A percentile compares a stretch with the other conserved stretches of the same genome.
phyloP scores from a whole-genome alignment of 768 basidiomycete genomes.

The Tremella mesenterica region DNA sequence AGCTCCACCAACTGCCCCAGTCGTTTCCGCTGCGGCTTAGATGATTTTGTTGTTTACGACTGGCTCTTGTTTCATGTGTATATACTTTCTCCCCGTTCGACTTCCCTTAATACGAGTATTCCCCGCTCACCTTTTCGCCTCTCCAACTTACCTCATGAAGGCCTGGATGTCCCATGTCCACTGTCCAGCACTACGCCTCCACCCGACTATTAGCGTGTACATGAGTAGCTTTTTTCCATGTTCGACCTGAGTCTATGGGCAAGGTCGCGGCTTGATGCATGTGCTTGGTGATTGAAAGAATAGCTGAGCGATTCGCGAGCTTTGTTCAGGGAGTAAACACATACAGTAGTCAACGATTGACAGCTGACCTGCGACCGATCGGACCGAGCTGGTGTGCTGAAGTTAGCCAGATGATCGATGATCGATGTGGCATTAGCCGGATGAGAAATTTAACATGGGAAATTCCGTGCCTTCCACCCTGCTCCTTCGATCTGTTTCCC shows the following conservation, averaged over 20 bases:
- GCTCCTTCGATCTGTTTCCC: no score
- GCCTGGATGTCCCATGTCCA: constrained; percentile 1
- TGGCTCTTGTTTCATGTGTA: constrained; percentile 31
- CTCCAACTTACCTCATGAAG: not conserved
- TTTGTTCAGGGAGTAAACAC: no score
- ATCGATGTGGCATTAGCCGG: no score
- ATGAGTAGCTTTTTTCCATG: no score
- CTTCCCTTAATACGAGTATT: constrained; percentile 4
- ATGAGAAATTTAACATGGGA: no score
- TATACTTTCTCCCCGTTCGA: constrained; percentile 1
- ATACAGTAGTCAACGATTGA: not conserved
- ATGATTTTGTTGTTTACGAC: constrained; percentile 45
- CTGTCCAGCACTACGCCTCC: not conserved
- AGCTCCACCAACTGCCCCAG: constrained; percentile 43
- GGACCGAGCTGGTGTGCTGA: not conserved
- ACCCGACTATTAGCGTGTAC: no score
- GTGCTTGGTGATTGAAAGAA: constrained; percentile 1
- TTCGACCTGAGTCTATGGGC: not conserved
- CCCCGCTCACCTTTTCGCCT: constrained; percentile 1
- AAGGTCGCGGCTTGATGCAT: not conserved
- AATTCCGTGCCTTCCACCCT: no score
- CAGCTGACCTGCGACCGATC: not conserved
- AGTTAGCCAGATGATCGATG: no score
- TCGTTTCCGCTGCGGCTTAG: constrained; percentile 62
- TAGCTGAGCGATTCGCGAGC: no score